Conservation (phyloP, 495 filamentous ascomycete species). For the Penicillium paxilli region DNA sequence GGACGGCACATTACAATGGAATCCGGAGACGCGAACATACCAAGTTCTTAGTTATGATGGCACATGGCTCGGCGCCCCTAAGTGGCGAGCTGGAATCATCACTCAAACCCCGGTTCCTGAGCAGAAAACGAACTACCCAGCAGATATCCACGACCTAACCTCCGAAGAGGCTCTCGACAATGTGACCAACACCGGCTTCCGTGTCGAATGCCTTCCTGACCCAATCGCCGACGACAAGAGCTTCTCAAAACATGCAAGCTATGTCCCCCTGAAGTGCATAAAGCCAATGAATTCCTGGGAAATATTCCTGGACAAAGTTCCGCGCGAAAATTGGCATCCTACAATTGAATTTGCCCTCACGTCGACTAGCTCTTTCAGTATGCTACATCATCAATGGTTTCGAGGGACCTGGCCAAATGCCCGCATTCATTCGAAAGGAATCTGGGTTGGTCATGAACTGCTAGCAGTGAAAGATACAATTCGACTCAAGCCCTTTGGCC, state of each 20-base stretch:
- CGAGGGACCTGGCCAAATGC: conserved; percentile 56
- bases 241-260: conserved; percentile 51
- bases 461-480: conserved; percentile 53
- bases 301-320: conserved; percentile 39
- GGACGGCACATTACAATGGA: conserved; percentile 36
- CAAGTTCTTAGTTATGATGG: conserved; percentile 32
- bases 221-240: conserved; percentile 51
- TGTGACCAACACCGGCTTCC: conserved; percentile 57
- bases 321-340: conserved; percentile 46
- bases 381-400: conserved; percentile 52
- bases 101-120: conserved; percentile 51
- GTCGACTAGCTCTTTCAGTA: conserved; percentile 51
- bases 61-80: conserved; percentile 33
- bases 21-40: conserved; percentile 25
- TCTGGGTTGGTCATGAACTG: conserved; percentile 59
- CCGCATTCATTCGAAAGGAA: conserved; percentile 48
- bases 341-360: conserved; percentile 57
- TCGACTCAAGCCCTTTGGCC: conserved; percentile 43
- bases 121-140: conserved; percentile 34
- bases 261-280: conserved; percentile 53
- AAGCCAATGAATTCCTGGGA: conserved; percentile 56
- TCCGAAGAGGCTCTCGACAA: conserved; percentile 31
- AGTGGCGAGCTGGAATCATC: conserved; percentile 59
- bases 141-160: conserved; percentile 42
- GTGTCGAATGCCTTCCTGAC: conserved; percentile 56